Evolutionary conservation across 2,329 filamentous ascomycete species (phyloP), one percentile per base, ranked within the genome.

Genomic region (Colletotrichum simmondsii): DNA sequence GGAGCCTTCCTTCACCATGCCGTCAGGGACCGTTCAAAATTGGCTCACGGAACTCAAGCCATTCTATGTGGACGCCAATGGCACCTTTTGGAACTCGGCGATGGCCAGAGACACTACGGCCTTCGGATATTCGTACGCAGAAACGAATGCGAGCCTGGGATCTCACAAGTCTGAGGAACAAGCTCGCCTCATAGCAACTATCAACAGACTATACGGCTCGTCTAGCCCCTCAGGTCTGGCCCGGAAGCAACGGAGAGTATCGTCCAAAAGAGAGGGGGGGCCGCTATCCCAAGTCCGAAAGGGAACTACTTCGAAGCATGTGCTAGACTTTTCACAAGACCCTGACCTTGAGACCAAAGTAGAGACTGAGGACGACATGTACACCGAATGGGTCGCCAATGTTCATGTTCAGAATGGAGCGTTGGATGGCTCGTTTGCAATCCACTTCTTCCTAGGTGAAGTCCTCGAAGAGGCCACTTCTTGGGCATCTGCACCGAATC

Each of bases 91-190:
- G 91, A 92, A 88, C 7, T 93, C 93, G 0, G 87, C 91, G 65
- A 86, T 85, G 73, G 87, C 91, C 14, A 88, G 92, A 35, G 85
- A 88, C 53, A 89, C 89, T 7, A 85, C 86, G 30, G 85, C 83
- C 2, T 93, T 97, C 80, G 92, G 92, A 16, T 97, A 97, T 79
- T 91, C 90, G 0, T 97, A 97, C 78, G 86, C 90, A 0, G 94
- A 96, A 76, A 88, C 84, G 19, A 78, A 76, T 26, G 52, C 77
- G 61, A 65, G 68, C 59, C 74, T 81, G 78, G 77, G 75, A 65
- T 82, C 80, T 75, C 81, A 78, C 74, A 81, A 77, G 74, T 82
- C 77, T 79, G 73, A 81, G 82, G 78, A 80, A 78, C 81, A 76
- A 72, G 78, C 81, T 0, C 81, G 87, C 6, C 85, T 91, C 32